Conservation (phyloP, 805 yeast species). For the Candida glaebosa region DNA sequence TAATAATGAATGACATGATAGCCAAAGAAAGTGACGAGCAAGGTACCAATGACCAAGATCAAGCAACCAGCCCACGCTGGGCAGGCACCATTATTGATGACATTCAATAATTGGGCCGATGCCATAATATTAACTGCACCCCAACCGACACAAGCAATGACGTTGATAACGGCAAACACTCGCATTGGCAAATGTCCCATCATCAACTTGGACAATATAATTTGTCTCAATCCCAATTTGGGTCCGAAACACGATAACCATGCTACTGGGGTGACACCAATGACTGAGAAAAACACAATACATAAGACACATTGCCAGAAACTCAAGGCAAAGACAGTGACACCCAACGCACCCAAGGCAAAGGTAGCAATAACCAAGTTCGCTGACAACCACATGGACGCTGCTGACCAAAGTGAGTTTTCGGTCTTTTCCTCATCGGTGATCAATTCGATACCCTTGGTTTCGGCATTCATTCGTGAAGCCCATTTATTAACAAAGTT, state of each 20-base stretch:
- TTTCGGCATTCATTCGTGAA: conserved; percentile 37
- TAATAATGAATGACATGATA: conserved; percentile 76
- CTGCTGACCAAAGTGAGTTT: conserved; percentile 62
- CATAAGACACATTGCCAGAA: conserved; percentile 69
- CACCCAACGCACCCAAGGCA: conserved; percentile 64
- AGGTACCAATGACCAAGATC: conserved; percentile 63
- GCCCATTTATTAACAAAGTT: conserved; percentile 30
- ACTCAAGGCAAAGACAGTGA: conserved; percentile 59
- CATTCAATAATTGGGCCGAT: conserved; percentile 77
- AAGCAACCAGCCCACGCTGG: conserved; percentile 94
- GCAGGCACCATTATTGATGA: conserved; percentile 60
- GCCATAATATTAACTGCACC: conserved; percentile 90
- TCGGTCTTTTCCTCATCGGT: conserved; percentile 77
- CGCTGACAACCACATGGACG: conserved; percentile 89
- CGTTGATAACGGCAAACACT: conserved; percentile 72
- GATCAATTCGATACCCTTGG: conserved; percentile 76
- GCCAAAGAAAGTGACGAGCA: conserved; percentile 77
- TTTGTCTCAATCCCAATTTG: conserved; percentile 81
- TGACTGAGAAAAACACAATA: conserved; percentile 66
- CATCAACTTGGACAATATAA: conserved; percentile 74
- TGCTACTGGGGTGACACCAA: conserved; percentile 81
- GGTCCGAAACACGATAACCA: conserved; percentile 82
- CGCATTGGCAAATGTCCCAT: conserved; percentile 75
- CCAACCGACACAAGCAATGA: conserved; percentile 92
- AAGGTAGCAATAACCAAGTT: conserved; percentile 83